phyloP scores from a whole-genome alignment of 208 protist genomes.

The Leishmania tarentolae region DNA sequence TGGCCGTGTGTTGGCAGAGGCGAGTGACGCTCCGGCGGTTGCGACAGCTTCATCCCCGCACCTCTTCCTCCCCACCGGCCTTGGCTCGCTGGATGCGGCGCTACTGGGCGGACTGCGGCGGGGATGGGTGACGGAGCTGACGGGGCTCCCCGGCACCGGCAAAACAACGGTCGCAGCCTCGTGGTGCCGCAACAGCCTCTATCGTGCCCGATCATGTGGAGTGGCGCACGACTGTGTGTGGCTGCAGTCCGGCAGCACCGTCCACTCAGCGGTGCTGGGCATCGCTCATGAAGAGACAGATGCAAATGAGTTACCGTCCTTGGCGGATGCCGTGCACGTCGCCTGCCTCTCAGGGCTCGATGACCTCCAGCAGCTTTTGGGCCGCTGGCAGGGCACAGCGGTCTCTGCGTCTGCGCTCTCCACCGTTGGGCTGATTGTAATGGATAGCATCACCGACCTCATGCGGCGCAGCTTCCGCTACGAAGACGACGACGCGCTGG shows the following conservation, averaged over 20 bases:
- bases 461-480: slow-evolving; percentile 46
- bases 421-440: slow-evolving; percentile 44
- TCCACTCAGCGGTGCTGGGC: slow-evolving; percentile 2
- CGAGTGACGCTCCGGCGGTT: slow-evolving; percentile 3
- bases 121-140: slow-evolving; percentile 62
- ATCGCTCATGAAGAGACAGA: slow-evolving; percentile 1
- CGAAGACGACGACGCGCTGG: slow-evolving; percentile 35
- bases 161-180: slow-evolving; percentile 43
- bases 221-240: slow-evolving; percentile 16
- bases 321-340: slow-evolving; percentile 14
- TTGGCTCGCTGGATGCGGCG: slow-evolving; percentile 45
- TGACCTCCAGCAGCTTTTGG: slow-evolving; percentile 21
- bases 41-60: background rate
- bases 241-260: slow-evolving; percentile 19
- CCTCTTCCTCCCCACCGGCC: slow-evolving; percentile 29
- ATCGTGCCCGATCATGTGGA: background rate
- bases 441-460: slow-evolving; percentile 61
- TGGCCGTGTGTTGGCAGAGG: background rate
- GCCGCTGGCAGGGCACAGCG: slow-evolving; percentile 1
- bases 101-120: slow-evolving; percentile 48
- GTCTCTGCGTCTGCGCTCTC: slow-evolving; percentile 5
- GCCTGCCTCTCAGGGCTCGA: slow-evolving; percentile 14
- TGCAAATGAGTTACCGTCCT: background rate
- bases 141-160: slow-evolving; percentile 31
- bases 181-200: slow-evolving; percentile 17